These are phyloP conservation scores for Ustilago trichophora DNA, from an alignment of 1,284 basidiomycete species.

Conservation along the genomic window DNA sequence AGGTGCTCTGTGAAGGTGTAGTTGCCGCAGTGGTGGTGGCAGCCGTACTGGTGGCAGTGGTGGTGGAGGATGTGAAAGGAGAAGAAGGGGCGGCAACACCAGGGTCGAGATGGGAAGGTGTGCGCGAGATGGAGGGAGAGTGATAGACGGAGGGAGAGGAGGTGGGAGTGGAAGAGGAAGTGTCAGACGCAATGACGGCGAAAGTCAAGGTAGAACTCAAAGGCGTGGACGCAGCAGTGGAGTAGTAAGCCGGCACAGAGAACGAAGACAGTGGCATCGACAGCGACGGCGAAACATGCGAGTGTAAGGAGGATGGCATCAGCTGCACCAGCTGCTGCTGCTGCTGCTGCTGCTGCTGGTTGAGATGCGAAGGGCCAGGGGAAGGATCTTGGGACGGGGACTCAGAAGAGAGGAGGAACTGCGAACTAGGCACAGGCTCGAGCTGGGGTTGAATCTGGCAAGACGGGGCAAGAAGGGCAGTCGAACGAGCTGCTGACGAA, in stretches of 20 bases:
- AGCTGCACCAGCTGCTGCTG: too few relatives aligned
- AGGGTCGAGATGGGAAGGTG: not conserved
- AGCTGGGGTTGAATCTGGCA: not conserved
- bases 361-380: too few relatives aligned
- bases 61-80: slow-evolving; percentile 13
- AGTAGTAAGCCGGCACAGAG: not conserved
- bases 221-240: slow-evolving; percentile 15
- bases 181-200: slow-evolving; percentile 3
- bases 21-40: slow-evolving; percentile 15
- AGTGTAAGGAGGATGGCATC: too few relatives aligned
- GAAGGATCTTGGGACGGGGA: too few relatives aligned
- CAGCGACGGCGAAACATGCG: too few relatives aligned
- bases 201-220: slow-evolving; percentile 7
- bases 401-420: too few relatives aligned
- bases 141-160: too few relatives aligned
- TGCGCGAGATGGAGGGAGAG: not conserved
- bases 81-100: too few relatives aligned
- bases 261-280: too few relatives aligned
- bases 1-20: slow-evolving; percentile 18
- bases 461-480: too few relatives aligned
- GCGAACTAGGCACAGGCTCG: not conserved
- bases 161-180: not conserved
- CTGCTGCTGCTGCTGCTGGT: too few relatives aligned
- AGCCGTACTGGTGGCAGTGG: slow-evolving; percentile 4
- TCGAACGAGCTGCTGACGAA: too few relatives aligned